Base-by-base conservation (phyloP, 805 yeast genomes). In the Candida coquimbonensis region DNA sequence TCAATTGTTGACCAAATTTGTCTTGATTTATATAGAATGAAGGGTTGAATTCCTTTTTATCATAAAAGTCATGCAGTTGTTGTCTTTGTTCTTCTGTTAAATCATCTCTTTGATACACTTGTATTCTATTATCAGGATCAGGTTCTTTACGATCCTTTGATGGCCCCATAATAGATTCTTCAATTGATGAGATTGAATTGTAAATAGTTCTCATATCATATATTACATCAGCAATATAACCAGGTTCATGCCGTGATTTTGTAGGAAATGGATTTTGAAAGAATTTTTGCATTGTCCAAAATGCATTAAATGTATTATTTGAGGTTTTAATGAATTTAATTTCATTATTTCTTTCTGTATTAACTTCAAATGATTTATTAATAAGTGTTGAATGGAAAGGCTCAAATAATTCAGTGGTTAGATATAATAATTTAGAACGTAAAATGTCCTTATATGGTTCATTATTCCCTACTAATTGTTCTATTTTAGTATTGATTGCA, bases 231-330 rank as follows among this genome's bases (percentile, higher is more conserved):
- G 24, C 24, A 5, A 21, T 21, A 21, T 21, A 21, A 6, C 24
- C 24, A 21, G 24, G 24, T 21, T 21, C 24, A 21, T 21, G 7
- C 3, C 24, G 24, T 21, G 24, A 21, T 21, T 21, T 21, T 21
- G 7, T 21, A 7, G 36, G 26, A 16, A 43, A 19, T 4, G 60
- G 62, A 42, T 56, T 52, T n/a, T 42, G 47, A 32, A 53, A 53
- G 26, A 47, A 27, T 3, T 27, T 26, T 26, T 58, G 62, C 2
- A 54, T 17, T 8, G 43, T 35, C 60, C 62, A 57, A 34, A 55
- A 56, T 1, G 42, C 7, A 3, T 36, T 31, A 27, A 47, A 53
- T 24, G 38, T 21, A 9, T 38, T 14, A 36, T 31, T 31, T 7
- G 35, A 2, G 11, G 12, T 26, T 12, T 16, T 38, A 8, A 11